These are phyloP conservation scores for Tephrocybe sp. DNA, from an alignment of 768 basidiomycete species.

Conservation along the genomic window DNA sequence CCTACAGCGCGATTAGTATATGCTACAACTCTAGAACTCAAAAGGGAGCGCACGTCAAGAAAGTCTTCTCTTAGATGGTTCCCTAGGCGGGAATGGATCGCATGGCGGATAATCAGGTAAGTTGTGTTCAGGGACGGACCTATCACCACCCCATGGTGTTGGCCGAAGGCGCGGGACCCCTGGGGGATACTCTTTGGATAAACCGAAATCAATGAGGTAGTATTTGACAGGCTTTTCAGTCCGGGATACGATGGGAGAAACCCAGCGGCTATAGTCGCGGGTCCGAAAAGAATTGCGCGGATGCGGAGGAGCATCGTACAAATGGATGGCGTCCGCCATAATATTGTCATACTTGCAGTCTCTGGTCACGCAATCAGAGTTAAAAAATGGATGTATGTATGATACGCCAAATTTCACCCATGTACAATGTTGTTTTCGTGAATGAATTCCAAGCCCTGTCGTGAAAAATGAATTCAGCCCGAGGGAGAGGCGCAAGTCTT, in stretches of 20 bases:
- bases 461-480: too few relatives aligned
- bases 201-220: constrained; percentile 24
- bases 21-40: background rate
- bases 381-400: too few relatives aligned
- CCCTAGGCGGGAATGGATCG: constrained; percentile 6
- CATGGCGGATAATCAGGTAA: constrained; percentile 2
- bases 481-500: too few relatives aligned
- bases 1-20: background rate
- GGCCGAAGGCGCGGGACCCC: background rate
- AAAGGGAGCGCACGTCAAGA: background rate
- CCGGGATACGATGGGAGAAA: constrained; percentile 5
- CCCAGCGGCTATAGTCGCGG: constrained; percentile 4
- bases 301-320: constrained; percentile 13
- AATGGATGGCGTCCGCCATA: constrained; percentile 12
- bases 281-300: constrained; percentile 10
- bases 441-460: constrained; percentile 33
- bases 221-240: constrained; percentile 19
- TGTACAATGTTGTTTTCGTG: constrained; percentile 30
- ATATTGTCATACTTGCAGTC: constrained; percentile 18
- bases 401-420: constrained; percentile 17
- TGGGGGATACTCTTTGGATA: constrained; percentile 15
- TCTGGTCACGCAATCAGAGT: background rate
- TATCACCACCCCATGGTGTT: constrained; percentile 7
- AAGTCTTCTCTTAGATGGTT: background rate
- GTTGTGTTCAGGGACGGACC: constrained; percentile 1